A percentile compares a stretch with the other conserved stretches of the same genome.
These are phyloP conservation scores for Aphanomyces stellatus DNA, from an alignment of 352 stramenopile genomes.

Conservation along the genomic window DNA sequence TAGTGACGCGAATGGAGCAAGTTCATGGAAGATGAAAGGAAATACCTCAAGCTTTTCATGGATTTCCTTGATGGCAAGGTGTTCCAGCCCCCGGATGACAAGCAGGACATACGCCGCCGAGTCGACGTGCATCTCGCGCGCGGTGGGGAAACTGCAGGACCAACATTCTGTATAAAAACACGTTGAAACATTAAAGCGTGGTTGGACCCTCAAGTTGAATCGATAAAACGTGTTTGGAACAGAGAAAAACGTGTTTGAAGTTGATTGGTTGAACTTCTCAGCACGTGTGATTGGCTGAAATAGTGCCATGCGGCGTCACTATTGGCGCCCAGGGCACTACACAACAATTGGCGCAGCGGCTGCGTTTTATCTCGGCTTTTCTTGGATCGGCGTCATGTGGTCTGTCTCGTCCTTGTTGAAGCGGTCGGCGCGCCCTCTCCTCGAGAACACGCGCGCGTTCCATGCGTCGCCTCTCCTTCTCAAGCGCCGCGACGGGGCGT, in stretches of 20 bases:
- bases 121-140: too few relatives aligned
- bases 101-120: constrained; percentile 51
- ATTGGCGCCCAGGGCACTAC: background rate
- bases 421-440: background rate
- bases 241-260: constrained; percentile 1
- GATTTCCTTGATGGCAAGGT: constrained; percentile 58
- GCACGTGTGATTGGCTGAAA: background rate
- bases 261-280: background rate
- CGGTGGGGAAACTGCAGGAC: background rate
- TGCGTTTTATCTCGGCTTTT: too few relatives aligned
- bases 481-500: constrained; percentile 63
- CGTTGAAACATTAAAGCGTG: too few relatives aligned
- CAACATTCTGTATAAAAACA: background rate
- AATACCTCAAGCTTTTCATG: constrained; percentile 47
- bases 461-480: constrained; percentile 29
- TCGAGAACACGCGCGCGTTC: background rate
- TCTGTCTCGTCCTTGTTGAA: background rate
- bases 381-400: background rate
- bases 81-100: constrained; percentile 65
- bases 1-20: constrained; percentile 17
- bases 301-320: background rate
- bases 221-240: background rate
- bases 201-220: too few relatives aligned
- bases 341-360: too few relatives aligned
- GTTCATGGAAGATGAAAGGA: background rate